Conservation (phyloP, 352 stramenopile species). For the Phytophthora colocasiae region DNA sequence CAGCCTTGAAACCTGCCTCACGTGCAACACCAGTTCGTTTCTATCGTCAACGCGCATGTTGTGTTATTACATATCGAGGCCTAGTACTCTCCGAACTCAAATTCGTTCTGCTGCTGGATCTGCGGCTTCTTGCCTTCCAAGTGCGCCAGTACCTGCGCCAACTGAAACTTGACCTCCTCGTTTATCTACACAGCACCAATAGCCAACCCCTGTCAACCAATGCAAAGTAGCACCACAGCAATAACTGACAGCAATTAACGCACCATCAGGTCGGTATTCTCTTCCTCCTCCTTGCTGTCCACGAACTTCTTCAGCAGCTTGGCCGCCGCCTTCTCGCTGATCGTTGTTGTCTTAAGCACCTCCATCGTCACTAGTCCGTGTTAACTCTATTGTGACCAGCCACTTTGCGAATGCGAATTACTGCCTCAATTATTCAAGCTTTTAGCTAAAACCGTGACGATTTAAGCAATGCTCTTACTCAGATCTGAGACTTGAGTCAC, state of each 20-base stretch:
- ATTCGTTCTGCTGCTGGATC: slow-evolving; percentile 40
- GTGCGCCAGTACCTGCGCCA: slow-evolving; percentile 77
- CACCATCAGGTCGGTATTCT: slow-evolving; percentile 78
- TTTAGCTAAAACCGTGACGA: too few species aligned
- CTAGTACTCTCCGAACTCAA: slow-evolving; percentile 36
- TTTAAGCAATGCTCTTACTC: too few species aligned
- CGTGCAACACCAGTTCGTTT: not conserved
- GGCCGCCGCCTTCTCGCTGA: slow-evolving; percentile 69
- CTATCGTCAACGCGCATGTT: slow-evolving; percentile 20
- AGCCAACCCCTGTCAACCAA: slow-evolving; percentile 6
- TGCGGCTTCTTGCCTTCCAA: slow-evolving; percentile 58
- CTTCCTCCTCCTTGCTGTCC: slow-evolving; percentile 64
- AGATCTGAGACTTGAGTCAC: too few species aligned
- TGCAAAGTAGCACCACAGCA: not conserved
- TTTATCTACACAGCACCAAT: slow-evolving; percentile 57
- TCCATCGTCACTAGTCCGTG: slow-evolving; percentile 49
- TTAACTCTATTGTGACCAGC: slow-evolving; percentile 24
- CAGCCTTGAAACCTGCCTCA: too few species aligned
- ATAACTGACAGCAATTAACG: slow-evolving; percentile 15
- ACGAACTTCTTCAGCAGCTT: slow-evolving; percentile 87
- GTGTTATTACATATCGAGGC: slow-evolving; percentile 38
- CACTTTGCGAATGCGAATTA: not conserved
- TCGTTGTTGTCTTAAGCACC: slow-evolving; percentile 64
- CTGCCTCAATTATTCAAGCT: too few species aligned
- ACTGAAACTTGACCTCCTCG: slow-evolving; percentile 79